Base-by-base conservation (phyloP, 176 grass and related monocot genomes). In the Musa itinerans region DNA sequence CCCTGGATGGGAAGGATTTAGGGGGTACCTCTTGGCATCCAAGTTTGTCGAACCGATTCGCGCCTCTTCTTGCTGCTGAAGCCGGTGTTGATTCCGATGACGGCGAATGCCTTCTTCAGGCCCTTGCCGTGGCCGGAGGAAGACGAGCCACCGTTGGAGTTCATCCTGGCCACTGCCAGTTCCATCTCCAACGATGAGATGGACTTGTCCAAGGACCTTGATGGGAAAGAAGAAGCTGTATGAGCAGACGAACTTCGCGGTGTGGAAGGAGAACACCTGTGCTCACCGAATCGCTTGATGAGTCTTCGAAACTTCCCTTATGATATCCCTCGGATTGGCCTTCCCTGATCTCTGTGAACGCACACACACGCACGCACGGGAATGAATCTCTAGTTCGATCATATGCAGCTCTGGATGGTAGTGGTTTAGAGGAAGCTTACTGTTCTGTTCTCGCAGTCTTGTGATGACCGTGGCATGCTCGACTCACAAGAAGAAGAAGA, bases 31-130 rank as follows among this genome's bases (percentile, higher is more conserved):
- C 66, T 75, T 54, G 89, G 93, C 11, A 96, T 85, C 93, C 89
- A 96, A 23, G 93, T 96, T 70, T 92, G 78, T 34, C 93, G 85
- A 67, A 96, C 85, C 51, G 93, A 89, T 73, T 96, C 83, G 22
- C 93, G 93, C 63, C 93, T 88, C 75, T 83, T 90, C 74, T 65
- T 84, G 80, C 87, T 92, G 68, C 81, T 90, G 78, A 96, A 96
- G 57, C 83, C 92, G 24, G 89, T 96, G 83, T 96, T 96, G 78
- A 96, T 90, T 65, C 92, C 92, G 72, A 96, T 78, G 52, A 92
- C 93, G 15, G 85, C 87, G 84, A 90, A 92, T 16, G 83, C 93
- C 82, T 96, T 96, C 83, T 90, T 85, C 2, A 65, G 88, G 17
- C 73, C 25, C 72, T 74, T 74, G 54, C 16, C 63, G 65, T 75